These are phyloP conservation scores for Drechslerella dactyloides DNA, from an alignment of 2,329 filamentous ascomycete species.

Conservation along the genomic window DNA sequence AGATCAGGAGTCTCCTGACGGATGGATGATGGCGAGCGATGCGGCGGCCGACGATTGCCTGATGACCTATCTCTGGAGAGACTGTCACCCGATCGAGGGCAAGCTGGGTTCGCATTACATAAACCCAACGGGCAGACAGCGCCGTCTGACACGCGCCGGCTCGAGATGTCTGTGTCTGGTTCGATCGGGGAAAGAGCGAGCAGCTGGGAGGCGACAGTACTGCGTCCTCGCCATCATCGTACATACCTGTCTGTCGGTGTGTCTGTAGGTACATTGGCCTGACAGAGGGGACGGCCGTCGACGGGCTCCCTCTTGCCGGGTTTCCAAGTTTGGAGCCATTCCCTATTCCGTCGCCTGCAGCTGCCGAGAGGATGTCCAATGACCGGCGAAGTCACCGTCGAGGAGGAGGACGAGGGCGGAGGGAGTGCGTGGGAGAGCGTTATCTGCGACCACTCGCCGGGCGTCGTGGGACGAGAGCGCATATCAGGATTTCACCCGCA, in stretches of 20 bases:
- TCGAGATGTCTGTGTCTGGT: not conserved
- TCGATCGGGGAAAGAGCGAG: constrained; percentile 10
- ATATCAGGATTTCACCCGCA: constrained; percentile 50
- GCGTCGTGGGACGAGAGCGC: constrained; percentile 16
- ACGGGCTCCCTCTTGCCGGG: not conserved
- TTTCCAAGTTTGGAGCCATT: constrained; percentile 49
- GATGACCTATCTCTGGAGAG: constrained; percentile 1
- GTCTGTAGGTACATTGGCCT: not conserved
- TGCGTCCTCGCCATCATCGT: not conserved
- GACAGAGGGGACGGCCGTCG: constrained; percentile 1
- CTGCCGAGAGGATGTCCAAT: constrained; percentile 24
- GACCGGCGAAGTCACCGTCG: too few relatives aligned
- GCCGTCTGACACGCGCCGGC: constrained; percentile 3
- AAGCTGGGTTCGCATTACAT: constrained; percentile 1
- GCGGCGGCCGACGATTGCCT: not conserved
- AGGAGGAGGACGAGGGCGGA: too few relatives aligned
- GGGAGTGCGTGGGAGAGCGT: constrained; percentile 24
- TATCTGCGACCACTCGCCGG: constrained; percentile 22
- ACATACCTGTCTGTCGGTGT: not conserved
- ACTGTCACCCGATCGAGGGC: constrained; percentile 9
- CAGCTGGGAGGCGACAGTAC: too few relatives aligned
- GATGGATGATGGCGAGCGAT: not conserved
- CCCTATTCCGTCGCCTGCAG: constrained; percentile 51
- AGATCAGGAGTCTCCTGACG: not conserved
- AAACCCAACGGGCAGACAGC: not conserved